Conservation (phyloP, 352 stramenopile genomes). For the Phytophthora parvispora region DNA sequence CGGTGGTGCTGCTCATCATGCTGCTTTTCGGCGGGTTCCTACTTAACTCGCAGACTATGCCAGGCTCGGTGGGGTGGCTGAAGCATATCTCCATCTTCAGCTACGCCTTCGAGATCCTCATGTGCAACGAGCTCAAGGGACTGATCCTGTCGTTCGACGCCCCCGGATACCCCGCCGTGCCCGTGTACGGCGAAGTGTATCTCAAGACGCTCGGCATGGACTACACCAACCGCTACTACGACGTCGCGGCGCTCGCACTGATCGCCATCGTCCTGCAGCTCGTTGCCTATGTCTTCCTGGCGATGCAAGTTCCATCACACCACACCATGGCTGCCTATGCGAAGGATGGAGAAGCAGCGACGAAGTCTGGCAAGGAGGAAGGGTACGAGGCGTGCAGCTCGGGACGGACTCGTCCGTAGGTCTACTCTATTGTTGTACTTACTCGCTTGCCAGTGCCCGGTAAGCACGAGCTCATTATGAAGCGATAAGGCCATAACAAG, state of each 20-base stretch:
- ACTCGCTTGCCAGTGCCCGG: too few relatives aligned
- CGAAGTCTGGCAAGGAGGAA: constrained; percentile 36
- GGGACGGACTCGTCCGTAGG: constrained; percentile 5
- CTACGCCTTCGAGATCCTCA: constrained; percentile 91
- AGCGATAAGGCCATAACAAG: not conserved
- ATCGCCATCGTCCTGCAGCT: constrained; percentile 66
- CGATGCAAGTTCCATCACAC: constrained; percentile 70
- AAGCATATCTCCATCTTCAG: constrained; percentile 89
- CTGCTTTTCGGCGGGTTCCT: constrained; percentile 91
- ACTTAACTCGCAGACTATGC: constrained; percentile 88
- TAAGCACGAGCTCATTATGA: not conserved
- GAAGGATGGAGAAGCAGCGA: constrained; percentile 39
- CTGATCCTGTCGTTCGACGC: constrained; percentile 84
- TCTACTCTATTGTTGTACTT: not conserved
- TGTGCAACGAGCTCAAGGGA: constrained; percentile 86
- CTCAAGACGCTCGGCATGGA: constrained; percentile 88
- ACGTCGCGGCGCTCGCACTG: constrained; percentile 61
- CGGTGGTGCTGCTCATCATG: constrained; percentile 84
- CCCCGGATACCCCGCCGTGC: constrained; percentile 76
- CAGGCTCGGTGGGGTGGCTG: constrained; percentile 67
- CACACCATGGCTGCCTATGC: constrained; percentile 42
- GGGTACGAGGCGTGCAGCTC: constrained; percentile 19
- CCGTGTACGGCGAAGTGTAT: constrained; percentile 87
- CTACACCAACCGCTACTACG: constrained; percentile 81
- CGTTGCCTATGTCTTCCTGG: constrained; percentile 73